Conservation (phyloP, 2,329 filamentous ascomycete genomes). For the Lecanicillium sp. region DNA sequence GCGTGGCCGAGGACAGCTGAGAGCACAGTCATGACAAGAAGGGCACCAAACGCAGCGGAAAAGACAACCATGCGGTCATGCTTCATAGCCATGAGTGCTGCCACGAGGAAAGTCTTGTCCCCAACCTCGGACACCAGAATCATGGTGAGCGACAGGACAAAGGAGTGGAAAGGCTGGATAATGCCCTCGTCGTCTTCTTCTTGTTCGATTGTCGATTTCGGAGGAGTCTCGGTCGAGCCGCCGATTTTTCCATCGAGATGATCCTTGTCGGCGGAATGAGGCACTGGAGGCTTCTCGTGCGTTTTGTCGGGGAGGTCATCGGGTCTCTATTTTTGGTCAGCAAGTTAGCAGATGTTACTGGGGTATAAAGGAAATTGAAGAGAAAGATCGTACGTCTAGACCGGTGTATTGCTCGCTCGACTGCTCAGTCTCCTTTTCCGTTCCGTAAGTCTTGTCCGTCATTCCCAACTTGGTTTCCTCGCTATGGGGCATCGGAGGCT, state of each 20-base stretch:
- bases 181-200: constrained; percentile 43
- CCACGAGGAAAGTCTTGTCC: constrained; percentile 97
- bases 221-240: constrained; percentile 18
- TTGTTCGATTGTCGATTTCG: not conserved
- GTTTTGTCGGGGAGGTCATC: constrained; percentile 70
- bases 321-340: constrained; percentile 57
- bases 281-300: constrained; percentile 63
- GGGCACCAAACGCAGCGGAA: constrained; percentile 82
- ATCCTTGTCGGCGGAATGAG: constrained; percentile 56
- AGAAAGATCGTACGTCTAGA: constrained; percentile 2
- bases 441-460: constrained; percentile 51
- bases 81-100: constrained; percentile 98
- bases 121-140: constrained; percentile 95
- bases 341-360: not conserved
- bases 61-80: constrained; percentile 91
- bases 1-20: constrained; percentile 90
- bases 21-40: constrained; percentile 90
- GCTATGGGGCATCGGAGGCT: constrained; percentile 70
- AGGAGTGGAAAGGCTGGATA: constrained; percentile 79
- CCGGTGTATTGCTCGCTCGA: constrained; percentile 52
- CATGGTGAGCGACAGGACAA: constrained; percentile 89
- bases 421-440: constrained; percentile 68
- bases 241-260: constrained; percentile 43
- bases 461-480: constrained; percentile 62
- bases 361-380: too few relatives aligned